Base-by-base conservation (phyloP, 768 basidiomycete species). In the Lactarius akahatsu region DNA sequence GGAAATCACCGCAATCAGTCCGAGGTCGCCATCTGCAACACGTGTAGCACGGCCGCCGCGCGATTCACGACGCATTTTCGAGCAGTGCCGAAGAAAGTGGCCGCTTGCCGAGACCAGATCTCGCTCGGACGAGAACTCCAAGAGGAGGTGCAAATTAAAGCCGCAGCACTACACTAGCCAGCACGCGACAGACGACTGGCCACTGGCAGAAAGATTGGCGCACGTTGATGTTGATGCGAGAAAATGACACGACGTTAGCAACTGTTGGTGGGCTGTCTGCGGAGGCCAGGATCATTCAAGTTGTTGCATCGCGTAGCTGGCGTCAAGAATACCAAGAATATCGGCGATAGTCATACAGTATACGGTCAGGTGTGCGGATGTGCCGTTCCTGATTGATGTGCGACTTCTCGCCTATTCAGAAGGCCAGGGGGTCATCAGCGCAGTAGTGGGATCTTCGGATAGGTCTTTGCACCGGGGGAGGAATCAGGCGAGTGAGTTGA, bases 11-110 rank as follows among this genome's bases (percentile, higher is more conserved):
- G 26, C 28, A 40, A 62, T 66, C 60, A 62, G 20, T 20, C 18
- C 52, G 23, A 16, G 28, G 50, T 50, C 20, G 36, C 36, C 32
- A 66, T 66, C 56, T 32, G 28, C 43, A 50, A 61, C 10, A 65
- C 16, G 20, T 13, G 36, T 11, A 1, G 2, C 4, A 57, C 8
- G 7, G 32, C 32, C 34, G n/a, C 45, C 34, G 15, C 45, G 45
- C 7, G 36, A 36, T 26, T 13, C 15, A 16, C 28, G 23, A 13
- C 38, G 28, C 45, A 34, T 3, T 4, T 32, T 18, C n/a, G 45
- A 47, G 45, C n/a, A 26, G 13, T 23, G 2, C 50, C 26, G 7
- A 52, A 52, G 13, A 52, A 23, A 52, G 1, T 23, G 23, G 26
- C 26, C n/a, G 23, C 16, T 30, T 38, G 15, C 11, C 18, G 23